phyloP scores from a whole-genome alignment of 768 basidiomycete species.

The Chiua virens region DNA sequence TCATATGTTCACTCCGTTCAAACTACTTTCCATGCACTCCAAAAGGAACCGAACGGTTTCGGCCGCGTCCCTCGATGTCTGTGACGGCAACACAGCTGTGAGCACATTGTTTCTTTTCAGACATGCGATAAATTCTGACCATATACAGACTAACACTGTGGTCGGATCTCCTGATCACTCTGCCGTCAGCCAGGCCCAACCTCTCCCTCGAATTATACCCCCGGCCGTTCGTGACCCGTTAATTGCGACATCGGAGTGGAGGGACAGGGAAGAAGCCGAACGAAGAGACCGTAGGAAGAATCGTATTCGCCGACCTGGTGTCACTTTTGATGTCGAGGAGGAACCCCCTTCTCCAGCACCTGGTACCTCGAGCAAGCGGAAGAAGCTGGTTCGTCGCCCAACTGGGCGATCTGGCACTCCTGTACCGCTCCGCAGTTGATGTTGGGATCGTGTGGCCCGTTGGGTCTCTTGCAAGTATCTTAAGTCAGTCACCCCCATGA shows the following conservation, averaged over 20 bases:
- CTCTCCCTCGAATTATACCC: slow-evolving; percentile 40
- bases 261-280: slow-evolving; percentile 60
- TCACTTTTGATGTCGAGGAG: slow-evolving; percentile 63
- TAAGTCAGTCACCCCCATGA: slow-evolving; percentile 16
- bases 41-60: slow-evolving; percentile 70
- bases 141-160: slow-evolving; percentile 61
- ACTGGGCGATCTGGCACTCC: slow-evolving; percentile 29
- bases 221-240: slow-evolving; percentile 66
- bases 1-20: slow-evolving; percentile 62
- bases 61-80: slow-evolving; percentile 72
- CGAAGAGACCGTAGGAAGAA: slow-evolving; percentile 38
- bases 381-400: slow-evolving; percentile 30
- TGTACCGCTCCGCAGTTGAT: slow-evolving; percentile 22
- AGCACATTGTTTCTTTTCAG: slow-evolving; percentile 23
- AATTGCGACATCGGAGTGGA: slow-evolving; percentile 68
- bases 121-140: slow-evolving; percentile 2
- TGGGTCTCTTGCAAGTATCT: slow-evolving; percentile 18
- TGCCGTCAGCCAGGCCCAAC: slow-evolving; percentile 56
- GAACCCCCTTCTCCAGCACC: slow-evolving; percentile 44
- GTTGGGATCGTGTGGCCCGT: neutral
- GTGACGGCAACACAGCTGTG: slow-evolving; percentile 74
- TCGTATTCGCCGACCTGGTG: slow-evolving; percentile 55
- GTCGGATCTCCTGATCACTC: slow-evolving; percentile 76
- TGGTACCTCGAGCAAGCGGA: slow-evolving; percentile 21
- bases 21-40: slow-evolving; percentile 48